Evolutionary conservation across 805 yeast genomes (phyloP), one percentile per base, ranked within the genome.

Genomic region (Suhomyces faveliae): DNA sequence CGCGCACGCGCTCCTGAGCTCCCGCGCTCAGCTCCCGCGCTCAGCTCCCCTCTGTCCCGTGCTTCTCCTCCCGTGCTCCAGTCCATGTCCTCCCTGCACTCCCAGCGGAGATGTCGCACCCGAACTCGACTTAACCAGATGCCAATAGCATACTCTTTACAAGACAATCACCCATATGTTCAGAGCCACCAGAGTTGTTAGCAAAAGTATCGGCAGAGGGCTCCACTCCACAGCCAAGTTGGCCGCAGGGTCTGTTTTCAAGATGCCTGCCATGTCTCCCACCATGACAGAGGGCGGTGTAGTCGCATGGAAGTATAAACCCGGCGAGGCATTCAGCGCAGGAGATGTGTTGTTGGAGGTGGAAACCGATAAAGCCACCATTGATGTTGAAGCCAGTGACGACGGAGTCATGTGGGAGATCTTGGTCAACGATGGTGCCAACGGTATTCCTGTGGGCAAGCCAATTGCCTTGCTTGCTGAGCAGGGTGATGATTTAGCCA

Each of bases 211-310:
- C 21, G 39, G 35, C 33, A 52, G 61, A 10, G 60, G 64, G 45
- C 63, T 80, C 55, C 73, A 69, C 51, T 43, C 53, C 12, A 51
- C 65, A n/a, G 47, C 55, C 10, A 43, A 48, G 5, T 52, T 54
- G 42, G 39, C 45, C 35, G 77, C 70, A 2, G 81, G 79, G 4
- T 61, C 71, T 17, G 67, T 73, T 30, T 89, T 89, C 71, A 83
- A 76, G 46, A 92, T 92, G 98, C 99, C 99, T 3, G 97, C 99
- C 21, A 89, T 92, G 97, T 91, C 97, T 4, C 99, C 99, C 38
- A 92, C 99, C 5, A 92, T 92, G 99, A 89, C 90, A 24, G 88
- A 84, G 63, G 99, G 99, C 35, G 97, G 96, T 5, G 79, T 92
- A 54, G 88, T 89, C 10, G 77, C 82, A 46, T 92, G 99, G 99